These are phyloP conservation scores for Gautieria morchelliformis DNA, from an alignment of 768 basidiomycete genomes.

Conservation along the genomic window DNA sequence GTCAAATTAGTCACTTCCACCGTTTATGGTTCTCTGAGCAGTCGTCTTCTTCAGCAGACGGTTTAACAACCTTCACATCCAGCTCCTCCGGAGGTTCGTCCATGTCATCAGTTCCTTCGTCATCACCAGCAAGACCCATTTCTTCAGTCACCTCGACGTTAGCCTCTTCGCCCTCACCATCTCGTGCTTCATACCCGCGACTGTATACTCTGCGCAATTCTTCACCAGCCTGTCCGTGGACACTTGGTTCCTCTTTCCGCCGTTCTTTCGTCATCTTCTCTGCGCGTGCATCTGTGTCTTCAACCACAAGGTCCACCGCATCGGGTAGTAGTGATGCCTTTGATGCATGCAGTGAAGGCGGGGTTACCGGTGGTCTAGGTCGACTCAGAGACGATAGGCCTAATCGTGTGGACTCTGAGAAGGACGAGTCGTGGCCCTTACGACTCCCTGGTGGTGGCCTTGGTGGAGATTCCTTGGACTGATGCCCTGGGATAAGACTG, in stretches of 20 bases:
- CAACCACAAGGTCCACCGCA: constrained; percentile 84
- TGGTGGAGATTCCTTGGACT: neutral
- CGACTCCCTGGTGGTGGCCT: neutral
- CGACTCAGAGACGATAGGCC: constrained; percentile 15
- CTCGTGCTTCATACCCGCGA: constrained; percentile 30
- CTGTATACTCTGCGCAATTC: constrained; percentile 42
- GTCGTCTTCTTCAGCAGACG: neutral
- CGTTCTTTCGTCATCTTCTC: constrained; percentile 44
- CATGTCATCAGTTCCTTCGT: constrained; percentile 61
- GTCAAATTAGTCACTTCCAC: constrained; percentile 17
- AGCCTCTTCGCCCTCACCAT: constrained; percentile 43
- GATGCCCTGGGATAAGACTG: neutral
- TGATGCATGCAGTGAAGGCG: constrained; percentile 11
- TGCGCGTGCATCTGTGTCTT: constrained; percentile 47
- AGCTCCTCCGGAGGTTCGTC: neutral
- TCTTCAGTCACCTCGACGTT: constrained; percentile 67
- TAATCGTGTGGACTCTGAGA: neutral
- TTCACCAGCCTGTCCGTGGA: constrained; percentile 21
- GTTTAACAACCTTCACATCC: neutral
- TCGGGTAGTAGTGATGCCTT: constrained; percentile 42
- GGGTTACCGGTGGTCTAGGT: constrained; percentile 1
- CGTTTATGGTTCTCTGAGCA: neutral
- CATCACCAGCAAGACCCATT: constrained; percentile 53
- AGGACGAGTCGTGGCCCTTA: neutral
- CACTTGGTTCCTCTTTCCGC: constrained; percentile 52